phyloP scores from a whole-genome alignment of 129 eudicot species.

The Escallonia herrerae region DNA sequence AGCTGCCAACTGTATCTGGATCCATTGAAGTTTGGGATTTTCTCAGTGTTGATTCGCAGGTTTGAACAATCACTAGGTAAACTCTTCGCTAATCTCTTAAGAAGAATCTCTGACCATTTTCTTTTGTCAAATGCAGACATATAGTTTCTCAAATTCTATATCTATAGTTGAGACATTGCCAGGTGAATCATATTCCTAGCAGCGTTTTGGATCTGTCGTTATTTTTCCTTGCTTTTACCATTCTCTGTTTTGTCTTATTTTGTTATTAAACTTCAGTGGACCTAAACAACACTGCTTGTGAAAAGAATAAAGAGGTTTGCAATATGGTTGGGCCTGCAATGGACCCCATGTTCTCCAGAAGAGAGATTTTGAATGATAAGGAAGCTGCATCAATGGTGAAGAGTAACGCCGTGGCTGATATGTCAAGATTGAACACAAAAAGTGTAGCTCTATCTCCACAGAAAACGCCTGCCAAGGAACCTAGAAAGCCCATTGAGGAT shows the following conservation, averaged over 20 bases:
- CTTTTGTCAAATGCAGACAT: conserved; percentile 55
- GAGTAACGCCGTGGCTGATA: conserved; percentile 25
- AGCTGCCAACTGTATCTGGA: conserved; percentile 75
- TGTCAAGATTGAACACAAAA: conserved; percentile 32
- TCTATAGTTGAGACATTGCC: conserved; percentile 78
- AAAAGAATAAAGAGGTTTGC: conserved; percentile 32
- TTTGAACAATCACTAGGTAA: conserved; percentile 20
- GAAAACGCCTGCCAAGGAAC: conserved; percentile 37
- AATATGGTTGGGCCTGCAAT: conserved; percentile 14
- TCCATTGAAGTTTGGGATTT: conserved; percentile 99
- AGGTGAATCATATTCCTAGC: conserved; percentile 38
- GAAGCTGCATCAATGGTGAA: conserved; percentile 31
- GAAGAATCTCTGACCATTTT: conserved; percentile 11
- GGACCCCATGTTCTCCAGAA: conserved; percentile 39
- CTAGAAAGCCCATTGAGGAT: conserved; percentile 34
- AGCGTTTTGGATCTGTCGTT: neutral
- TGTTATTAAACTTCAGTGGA: conserved; percentile 34
- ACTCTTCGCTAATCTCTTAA: conserved; percentile 3
- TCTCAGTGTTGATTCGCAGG: conserved; percentile 99
- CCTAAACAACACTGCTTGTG: conserved; percentile 24
- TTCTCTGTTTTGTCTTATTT: conserved; percentile 1
- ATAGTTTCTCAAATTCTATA: conserved; percentile 70
- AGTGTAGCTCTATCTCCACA: conserved; percentile 33
- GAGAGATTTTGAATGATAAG: conserved; percentile 34
- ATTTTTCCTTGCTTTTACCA: conserved; percentile 6